Conservation (phyloP, 768 basidiomycete species). For the Baorangia bicolor region DNA sequence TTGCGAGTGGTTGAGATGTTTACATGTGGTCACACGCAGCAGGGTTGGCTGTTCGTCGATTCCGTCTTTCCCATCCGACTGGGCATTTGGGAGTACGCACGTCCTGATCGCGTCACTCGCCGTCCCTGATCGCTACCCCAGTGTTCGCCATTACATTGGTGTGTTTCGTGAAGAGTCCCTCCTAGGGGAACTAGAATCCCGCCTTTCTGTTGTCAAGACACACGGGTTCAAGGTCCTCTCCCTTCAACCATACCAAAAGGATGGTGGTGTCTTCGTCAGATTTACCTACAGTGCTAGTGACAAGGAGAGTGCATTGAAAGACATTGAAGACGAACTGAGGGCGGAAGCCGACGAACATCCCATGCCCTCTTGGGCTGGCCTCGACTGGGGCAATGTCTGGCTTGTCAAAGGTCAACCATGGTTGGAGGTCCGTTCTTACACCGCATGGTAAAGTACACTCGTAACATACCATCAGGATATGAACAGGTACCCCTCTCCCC, state of each 20-base stretch:
- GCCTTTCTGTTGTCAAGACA: constrained; percentile 51
- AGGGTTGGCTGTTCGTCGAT: constrained; percentile 71
- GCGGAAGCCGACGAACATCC: constrained; percentile 46
- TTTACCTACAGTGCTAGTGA: constrained; percentile 55
- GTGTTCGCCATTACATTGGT: constrained; percentile 65
- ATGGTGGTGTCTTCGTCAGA: constrained; percentile 82
- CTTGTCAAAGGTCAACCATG: constrained; percentile 77
- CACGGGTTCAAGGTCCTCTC: constrained; percentile 62
- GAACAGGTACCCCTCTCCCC: constrained; percentile 71
- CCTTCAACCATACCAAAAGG: constrained; percentile 67
- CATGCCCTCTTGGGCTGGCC: constrained; percentile 61
- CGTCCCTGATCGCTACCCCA: constrained; percentile 28
- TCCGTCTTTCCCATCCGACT: constrained; percentile 76
- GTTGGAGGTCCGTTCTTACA: constrained; percentile 57
- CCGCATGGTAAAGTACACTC: not conserved
- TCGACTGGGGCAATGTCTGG: constrained; percentile 57
- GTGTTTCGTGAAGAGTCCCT: constrained; percentile 58
- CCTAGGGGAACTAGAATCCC: constrained; percentile 43
- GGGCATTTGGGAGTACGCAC: constrained; percentile 69
- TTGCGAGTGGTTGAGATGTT: constrained; percentile 6
- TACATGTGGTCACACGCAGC: constrained; percentile 25
- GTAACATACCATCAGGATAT: constrained; percentile 60
- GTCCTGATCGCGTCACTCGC: not conserved
- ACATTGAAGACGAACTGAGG: constrained; percentile 50
- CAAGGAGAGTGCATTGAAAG: constrained; percentile 39